A percentile compares a stretch with the other conserved stretches of the same genome.
Conservation (phyloP, 371 early-diverging fungal genomes). For the Modicella reniformis region DNA sequence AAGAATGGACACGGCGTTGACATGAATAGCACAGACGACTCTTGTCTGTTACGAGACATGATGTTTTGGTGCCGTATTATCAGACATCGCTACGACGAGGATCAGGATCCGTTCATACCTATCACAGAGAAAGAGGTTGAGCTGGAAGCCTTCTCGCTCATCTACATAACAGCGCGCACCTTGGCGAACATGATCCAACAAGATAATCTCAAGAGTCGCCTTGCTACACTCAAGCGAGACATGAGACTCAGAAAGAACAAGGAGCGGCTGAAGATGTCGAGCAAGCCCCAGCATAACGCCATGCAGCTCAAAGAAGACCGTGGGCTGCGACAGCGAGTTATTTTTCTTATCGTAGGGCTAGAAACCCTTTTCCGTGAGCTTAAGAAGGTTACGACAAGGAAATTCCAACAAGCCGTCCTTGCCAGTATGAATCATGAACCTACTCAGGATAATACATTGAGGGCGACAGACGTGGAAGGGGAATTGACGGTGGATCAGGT, state of each 20-base stretch:
- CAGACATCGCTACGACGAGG: conserved; percentile 24
- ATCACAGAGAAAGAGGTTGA: conserved; percentile 16
- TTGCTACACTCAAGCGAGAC: conserved; percentile 23
- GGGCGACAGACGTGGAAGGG: neutral
- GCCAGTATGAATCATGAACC: conserved; percentile 2
- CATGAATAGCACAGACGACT: neutral
- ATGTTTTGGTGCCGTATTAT: conserved; percentile 41
- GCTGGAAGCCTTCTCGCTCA: conserved; percentile 30
- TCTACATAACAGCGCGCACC: conserved; percentile 21
- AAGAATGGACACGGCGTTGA: neutral
- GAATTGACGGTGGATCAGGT: conserved; percentile 18
- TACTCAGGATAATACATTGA: neutral
- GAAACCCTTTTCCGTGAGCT: conserved; percentile 13
- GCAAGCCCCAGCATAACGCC: neutral
- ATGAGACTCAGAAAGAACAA: conserved; percentile 28
- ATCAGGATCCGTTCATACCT: conserved; percentile 16
- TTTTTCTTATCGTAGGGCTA: conserved; percentile 32
- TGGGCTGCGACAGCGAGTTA: conserved; percentile 17
- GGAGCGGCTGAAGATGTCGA: conserved; percentile 8
- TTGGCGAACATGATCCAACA: conserved; percentile 17
- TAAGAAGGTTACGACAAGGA: conserved; percentile 12
- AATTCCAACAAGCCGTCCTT: conserved; percentile 21
- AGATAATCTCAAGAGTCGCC: neutral
- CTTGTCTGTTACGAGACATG: conserved; percentile 17
- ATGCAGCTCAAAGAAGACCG: conserved; percentile 18